Base-by-base conservation (phyloP, 345 rosid species). In the Brassica rapa region DNA sequence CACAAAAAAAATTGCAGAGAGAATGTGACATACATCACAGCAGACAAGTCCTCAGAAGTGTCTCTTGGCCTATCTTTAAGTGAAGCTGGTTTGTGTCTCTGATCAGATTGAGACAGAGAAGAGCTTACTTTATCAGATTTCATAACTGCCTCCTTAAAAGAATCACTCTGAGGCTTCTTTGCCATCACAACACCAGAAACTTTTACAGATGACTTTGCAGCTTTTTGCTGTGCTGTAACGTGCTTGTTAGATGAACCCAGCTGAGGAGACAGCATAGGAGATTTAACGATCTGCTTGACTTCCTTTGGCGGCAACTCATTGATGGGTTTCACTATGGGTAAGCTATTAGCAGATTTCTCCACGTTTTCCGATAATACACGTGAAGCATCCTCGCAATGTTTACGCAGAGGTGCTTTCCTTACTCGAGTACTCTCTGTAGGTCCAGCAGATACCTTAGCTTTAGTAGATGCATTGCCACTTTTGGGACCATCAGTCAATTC, bases 181-280 rank as follows among this genome's bases (percentile, higher is more conserved):
- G 78, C 87, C 83, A 71, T 35, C 78, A 70, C 83, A 60, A 39
- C 64, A 63, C 66, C 72, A 49, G 89, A 80, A 75, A 82, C 78
- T 68, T 84, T 93, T 15, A 77, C 80, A 16, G 70, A 60, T 74
- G 88, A 73, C 37, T 83, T 90, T 66, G 74, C 72, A 66, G 81
- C 37, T 78, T 84, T 87, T 11, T 65, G 67, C 27, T 83, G 90
- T 72, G 86, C 95, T 63, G 77, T 30, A 35, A 67, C 62, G 75
- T 78, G 78, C 82, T 79, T 89, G 74, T 73, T 49, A 29, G 77
- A 63, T 71, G 74, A 68, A 75, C 71, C 77, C 33, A 61, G 65
- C 61, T 66, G 80, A 57, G 94, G 93, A 70, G 97, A 90, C 67
- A 72, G 85, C 75, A 72, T 82, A 32, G 92, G 93, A 51, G 94